Base-by-base conservation (phyloP, 805 yeast species). In the Yamadazyma sp. region DNA sequence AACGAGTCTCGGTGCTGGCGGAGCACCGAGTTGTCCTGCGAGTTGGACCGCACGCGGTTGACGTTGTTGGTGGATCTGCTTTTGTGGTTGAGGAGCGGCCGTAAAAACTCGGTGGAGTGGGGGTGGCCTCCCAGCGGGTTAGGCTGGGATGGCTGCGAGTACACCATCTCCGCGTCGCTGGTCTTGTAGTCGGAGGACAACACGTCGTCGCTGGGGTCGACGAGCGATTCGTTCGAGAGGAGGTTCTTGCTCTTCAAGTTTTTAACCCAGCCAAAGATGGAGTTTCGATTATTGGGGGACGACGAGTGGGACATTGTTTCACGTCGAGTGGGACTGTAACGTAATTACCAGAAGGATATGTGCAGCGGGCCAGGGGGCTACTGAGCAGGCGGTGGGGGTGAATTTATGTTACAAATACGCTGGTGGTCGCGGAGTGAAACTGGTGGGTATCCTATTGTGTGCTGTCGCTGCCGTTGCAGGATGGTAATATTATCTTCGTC, bases 1-100 rank as follows among this genome's bases (percentile, higher is more conserved):
- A 74, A 76, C 3, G 73, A 62, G 49, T 76, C 80, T 8, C 80
- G 57, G 42, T 73, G 78, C 41, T 69, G 75, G 42, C 74, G 59
- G 13, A 72, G 41, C 22, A 22, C 29, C 19, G 20, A 8, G 28
- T 17, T 13, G 21, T 28, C 34, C 23, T 46, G 45, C 33, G 42
- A 36, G 59, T 70, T 67, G 6, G 74, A 64, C 14, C 71, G 49
- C 9, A 56, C 60, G 37, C 70, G 45, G 42, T 57, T 56, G 28
- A 70, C 67, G 47, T 70, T 69, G 48, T 71, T 74, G 11, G 77
- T 63, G 15, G 78, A 73, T 24, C 78, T 56, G 13, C 77, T 66
- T 49, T 75, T 74, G 46, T 71, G 76, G 34, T 74, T 68, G 24
- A 75, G 48, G 12, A 73, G 57, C 1, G 80, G 80, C 36, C 80